Conservation (phyloP, 73 alveolate genomes). For the Diophrys sp. region DNA sequence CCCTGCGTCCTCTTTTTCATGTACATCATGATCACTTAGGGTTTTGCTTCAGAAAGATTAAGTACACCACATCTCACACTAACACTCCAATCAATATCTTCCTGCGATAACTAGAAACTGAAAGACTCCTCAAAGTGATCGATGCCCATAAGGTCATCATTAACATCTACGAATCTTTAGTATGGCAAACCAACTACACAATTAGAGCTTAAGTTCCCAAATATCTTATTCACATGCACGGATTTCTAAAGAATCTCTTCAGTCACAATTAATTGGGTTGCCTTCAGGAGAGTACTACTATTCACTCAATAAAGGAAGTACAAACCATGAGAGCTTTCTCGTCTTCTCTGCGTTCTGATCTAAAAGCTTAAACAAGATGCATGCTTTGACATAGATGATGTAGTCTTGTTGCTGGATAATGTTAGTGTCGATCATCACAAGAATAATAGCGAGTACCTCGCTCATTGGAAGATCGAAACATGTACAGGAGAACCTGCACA, state of each 20-base stretch:
- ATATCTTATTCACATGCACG: too few relatives aligned
- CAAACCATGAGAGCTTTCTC: background rate
- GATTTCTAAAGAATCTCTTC: background rate
- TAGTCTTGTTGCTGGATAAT: background rate
- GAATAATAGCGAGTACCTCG: background rate
- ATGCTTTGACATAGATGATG: background rate
- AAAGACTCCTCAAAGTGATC: too few relatives aligned
- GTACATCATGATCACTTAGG: too few relatives aligned
- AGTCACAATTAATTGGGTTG: background rate
- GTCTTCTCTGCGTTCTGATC: background rate
- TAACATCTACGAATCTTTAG: too few relatives aligned
- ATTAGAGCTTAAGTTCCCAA: too few relatives aligned
- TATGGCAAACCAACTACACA: too few relatives aligned
- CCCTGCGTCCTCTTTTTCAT: too few relatives aligned
- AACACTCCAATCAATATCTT: too few relatives aligned
- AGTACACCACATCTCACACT: too few relatives aligned
- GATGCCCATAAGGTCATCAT: too few relatives aligned
- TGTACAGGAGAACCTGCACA: background rate
- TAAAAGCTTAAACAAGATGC: background rate
- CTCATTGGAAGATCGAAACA: background rate
- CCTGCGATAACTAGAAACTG: too few relatives aligned
- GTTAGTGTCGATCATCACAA: background rate
- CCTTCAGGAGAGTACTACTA: background rate
- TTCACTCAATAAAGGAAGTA: background rate
- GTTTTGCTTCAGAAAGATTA: too few relatives aligned